Percentiles rank a stretch among this genome's conserved stretches.
phyloP scores from a whole-genome alignment of 192 early-diverging fungal species.

The Linnemannia elongata region DNA sequence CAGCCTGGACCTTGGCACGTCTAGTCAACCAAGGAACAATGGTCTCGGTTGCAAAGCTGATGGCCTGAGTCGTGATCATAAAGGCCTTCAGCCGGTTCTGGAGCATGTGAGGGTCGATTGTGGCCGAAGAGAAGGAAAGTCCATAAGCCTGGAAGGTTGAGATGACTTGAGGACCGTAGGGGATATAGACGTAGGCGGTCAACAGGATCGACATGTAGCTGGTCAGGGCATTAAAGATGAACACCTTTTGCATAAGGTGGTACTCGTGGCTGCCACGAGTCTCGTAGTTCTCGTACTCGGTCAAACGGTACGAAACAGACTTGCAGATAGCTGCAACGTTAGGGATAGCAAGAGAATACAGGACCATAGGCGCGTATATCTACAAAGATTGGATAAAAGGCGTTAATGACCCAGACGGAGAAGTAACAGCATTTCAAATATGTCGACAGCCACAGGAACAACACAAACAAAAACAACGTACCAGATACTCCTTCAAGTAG shows the following conservation, averaged over 20 bases:
- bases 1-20: slow-evolving; percentile 47
- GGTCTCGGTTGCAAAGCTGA: slow-evolving; percentile 82
- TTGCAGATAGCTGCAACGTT: slow-evolving; percentile 76
- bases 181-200: slow-evolving; percentile 92
- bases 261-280: slow-evolving; percentile 78
- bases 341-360: slow-evolving; percentile 83
- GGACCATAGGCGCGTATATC: slow-evolving; percentile 79
- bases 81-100: slow-evolving; percentile 79
- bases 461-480: slow-evolving; percentile 24
- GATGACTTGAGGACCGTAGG: slow-evolving; percentile 79
- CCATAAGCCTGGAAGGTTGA: slow-evolving; percentile 61
- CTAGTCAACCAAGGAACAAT: slow-evolving; percentile 77
- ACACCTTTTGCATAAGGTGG: slow-evolving; percentile 85
- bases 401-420: background rate
- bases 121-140: slow-evolving; percentile 52
- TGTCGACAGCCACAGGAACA: slow-evolving; percentile 11
- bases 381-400: slow-evolving; percentile 29
- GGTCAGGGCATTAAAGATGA: slow-evolving; percentile 87
- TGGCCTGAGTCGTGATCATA: slow-evolving; percentile 85
- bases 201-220: slow-evolving; percentile 88
- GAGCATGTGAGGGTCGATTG: slow-evolving; percentile 69
- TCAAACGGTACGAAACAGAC: slow-evolving; percentile 71
- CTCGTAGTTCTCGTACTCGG: slow-evolving; percentile 87
- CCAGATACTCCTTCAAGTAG: slow-evolving; percentile 71
- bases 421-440: background rate